A percentile compares a stretch with the other conserved stretches of the same genome.
These are phyloP conservation scores for Botrytis tulipae DNA, from an alignment of 2,329 filamentous ascomycete genomes.

Conservation along the genomic window DNA sequence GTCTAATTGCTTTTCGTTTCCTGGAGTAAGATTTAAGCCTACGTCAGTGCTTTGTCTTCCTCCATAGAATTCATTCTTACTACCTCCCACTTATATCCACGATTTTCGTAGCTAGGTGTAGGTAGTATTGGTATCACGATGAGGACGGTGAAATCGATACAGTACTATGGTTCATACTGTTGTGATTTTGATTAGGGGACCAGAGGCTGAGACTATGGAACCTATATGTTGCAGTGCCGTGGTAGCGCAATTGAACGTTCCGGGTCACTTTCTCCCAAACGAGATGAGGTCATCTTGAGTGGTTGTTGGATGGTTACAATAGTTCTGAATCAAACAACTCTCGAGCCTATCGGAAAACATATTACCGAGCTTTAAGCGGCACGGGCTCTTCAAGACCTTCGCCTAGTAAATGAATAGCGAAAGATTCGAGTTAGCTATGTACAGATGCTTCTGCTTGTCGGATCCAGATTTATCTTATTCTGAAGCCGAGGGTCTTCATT, in stretches of 20 bases:
- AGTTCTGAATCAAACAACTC: not conserved
- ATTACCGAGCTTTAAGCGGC: not conserved
- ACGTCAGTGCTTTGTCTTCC: not conserved
- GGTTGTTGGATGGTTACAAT: not conserved
- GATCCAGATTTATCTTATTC: not conserved
- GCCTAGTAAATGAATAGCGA: not conserved
- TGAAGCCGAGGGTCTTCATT: not conserved
- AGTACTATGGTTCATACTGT: not conserved
- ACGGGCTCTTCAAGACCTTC: not conserved
- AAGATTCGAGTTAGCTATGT: not conserved
- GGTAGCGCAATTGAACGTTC: not conserved
- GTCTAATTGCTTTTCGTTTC: not conserved
- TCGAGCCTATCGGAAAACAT: not conserved
- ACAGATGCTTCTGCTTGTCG: not conserved
- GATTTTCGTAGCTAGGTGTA: not conserved
- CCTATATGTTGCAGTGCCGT: not conserved
- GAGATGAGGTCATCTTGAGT: fast-evolving
- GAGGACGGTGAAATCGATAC: not conserved
- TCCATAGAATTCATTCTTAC: not conserved
- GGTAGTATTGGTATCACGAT: not conserved
- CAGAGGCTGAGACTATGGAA: not conserved
- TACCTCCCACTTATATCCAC: not conserved
- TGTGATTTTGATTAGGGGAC: fast-evolving
- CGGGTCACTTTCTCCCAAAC: not conserved
- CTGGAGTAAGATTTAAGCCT: not conserved